Evolutionary conservation across 1,139 yeast genomes (phyloP).

Genomic region (Candida frijolesensis): DNA sequence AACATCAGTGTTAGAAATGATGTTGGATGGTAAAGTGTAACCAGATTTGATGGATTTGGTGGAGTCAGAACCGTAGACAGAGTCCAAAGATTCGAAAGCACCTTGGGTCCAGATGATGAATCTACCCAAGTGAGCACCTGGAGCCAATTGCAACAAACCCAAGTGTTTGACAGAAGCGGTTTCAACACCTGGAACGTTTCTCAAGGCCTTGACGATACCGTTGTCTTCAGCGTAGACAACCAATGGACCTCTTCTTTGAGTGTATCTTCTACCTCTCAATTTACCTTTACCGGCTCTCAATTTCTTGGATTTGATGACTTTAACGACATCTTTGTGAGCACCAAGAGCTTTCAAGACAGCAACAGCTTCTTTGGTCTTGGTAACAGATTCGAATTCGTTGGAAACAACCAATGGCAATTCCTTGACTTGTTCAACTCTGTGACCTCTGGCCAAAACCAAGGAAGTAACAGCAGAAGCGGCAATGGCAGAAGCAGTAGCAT

Average conservation of each 20-base stretch:
- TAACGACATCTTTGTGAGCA: conserved; percentile 97
- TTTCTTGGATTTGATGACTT: conserved; percentile 98
- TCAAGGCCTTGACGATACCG: conserved; percentile 97
- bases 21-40: conserved; percentile 92
- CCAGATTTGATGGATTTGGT: conserved; percentile 84
- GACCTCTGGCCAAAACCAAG: conserved; percentile 99
- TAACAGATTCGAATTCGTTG: conserved; percentile 87
- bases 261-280: conserved; percentile 99
- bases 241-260: conserved; percentile 99
- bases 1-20: conserved; percentile 93
- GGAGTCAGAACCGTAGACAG: conserved; percentile 94
- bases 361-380: conserved; percentile 98
- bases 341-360: conserved; percentile 98
- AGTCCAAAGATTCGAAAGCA: conserved; percentile 96
- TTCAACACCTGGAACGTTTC: conserved; percentile 99
- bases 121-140: conserved; percentile 99
- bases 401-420: conserved; percentile 99
- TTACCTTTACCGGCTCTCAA: conserved; percentile 99
- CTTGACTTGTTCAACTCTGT: conserved; percentile 97
- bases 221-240: conserved; percentile 98
- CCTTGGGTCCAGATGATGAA: conserved; percentile 99
- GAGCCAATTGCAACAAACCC: conserved; percentile 98
- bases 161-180: conserved; percentile 90
- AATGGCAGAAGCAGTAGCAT: conserved; percentile 99
- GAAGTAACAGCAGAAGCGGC: conserved; percentile 99